Base-by-base conservation (phyloP, 768 basidiomycete species). In the Mycena haematopus region DNA sequence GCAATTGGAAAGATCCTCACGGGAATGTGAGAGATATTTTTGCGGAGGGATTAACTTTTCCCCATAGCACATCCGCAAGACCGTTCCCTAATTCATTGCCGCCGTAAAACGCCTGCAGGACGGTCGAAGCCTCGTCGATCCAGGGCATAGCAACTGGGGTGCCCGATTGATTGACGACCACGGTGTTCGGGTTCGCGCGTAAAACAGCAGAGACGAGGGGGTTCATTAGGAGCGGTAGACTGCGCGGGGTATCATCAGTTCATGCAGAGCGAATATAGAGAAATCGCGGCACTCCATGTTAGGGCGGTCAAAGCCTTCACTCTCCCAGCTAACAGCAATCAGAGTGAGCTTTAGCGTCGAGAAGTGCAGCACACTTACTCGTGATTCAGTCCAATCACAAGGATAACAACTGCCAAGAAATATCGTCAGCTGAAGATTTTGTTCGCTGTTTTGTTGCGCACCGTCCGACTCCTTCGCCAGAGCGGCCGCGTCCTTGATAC, bases 161-260 rank as follows among this genome's bases (percentile, higher is more conserved):
- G 9, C 82, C 83, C 10, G 82, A 80, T 70, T 89, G 86, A 59
- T 83, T 86, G 46, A 87, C 81, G 22, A 89, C 76, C 24, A 88
- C 67, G 1, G 84, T 84, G 36, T 81, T 84, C 0, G 82, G 77
- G 68, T 86, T 85, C n/a, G 80, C 85, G 6, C 70, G 65, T 22
- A 84, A 70, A 6, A 87, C 79, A 31, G 77, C 76, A 1, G 71
- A 60, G 24, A 87, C 82, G n/a, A 88, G 80, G 22, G 76, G 73
- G 71, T 87, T 81, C 6, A 80, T 82, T 13, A 75, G 69, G 3
- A 84, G 82, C 19, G 86, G 86, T 24, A 87, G 76, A 61, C 79
- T 82, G 52, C 52, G 31, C 22, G 21, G 22, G 9, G 6, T 17
- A 45, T 45, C 44, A 22, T 19, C 11, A 45, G 7, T 9, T 19